phyloP scores from a whole-genome alignment of 140 eudicot genomes.

The Anethum foeniculum region DNA sequence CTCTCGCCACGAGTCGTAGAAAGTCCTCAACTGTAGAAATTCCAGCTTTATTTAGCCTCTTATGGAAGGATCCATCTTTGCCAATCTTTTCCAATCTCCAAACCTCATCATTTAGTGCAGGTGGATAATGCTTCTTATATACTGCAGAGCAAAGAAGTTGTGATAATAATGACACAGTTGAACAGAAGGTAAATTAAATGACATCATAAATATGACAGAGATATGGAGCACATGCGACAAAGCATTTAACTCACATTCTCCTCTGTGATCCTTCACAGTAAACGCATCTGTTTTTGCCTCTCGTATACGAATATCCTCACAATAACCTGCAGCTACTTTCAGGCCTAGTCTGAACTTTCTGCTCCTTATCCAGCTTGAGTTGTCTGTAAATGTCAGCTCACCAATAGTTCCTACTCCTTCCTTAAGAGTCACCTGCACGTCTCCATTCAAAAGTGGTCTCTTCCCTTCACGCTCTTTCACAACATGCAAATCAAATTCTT shows the following conservation, averaged over 20 bases:
- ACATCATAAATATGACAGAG: background rate
- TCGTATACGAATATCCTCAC: constrained; percentile 67
- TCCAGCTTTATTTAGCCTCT: constrained; percentile 83
- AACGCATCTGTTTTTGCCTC: constrained; percentile 97
- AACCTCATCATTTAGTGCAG: constrained; percentile 80
- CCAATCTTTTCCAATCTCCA: constrained; percentile 99
- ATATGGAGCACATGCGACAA: background rate
- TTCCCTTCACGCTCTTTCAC: constrained; percentile 99
- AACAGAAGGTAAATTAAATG: background rate
- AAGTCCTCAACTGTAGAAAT: constrained; percentile 77
- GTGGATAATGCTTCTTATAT: constrained; percentile 99
- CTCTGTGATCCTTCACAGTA: constrained; percentile 92
- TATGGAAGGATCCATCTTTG: constrained; percentile 96
- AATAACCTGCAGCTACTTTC: constrained; percentile 64
- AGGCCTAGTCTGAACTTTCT: constrained; percentile 91
- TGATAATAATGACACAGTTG: constrained; percentile 4
- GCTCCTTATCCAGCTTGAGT: constrained; percentile 98
- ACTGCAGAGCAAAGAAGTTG: constrained; percentile 41
- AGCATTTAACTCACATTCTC: constrained; percentile 68
- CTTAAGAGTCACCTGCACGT: constrained; percentile 71
- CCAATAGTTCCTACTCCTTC: constrained; percentile 98
- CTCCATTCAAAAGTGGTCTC: constrained; percentile 92
- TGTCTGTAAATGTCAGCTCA: constrained; percentile 87
- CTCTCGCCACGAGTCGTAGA: constrained; percentile 85
- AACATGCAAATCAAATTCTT: constrained; percentile 84